Base-by-base conservation (phyloP, 2,329 filamentous ascomycete genomes). In the Claviceps paspali region DNA sequence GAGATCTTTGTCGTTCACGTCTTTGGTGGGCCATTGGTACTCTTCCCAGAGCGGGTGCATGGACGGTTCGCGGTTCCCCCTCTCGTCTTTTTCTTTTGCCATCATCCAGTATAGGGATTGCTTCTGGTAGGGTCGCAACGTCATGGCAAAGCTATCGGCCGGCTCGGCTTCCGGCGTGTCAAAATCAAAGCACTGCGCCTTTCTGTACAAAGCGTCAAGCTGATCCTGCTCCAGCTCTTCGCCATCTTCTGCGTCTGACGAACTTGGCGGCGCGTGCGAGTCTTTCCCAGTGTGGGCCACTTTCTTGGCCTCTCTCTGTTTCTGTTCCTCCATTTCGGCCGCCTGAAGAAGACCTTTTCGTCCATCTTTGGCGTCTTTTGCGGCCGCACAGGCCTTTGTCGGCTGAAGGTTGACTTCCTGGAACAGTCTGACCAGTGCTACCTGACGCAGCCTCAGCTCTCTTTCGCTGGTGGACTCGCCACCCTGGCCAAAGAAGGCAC, bases 1-100 rank as follows among this genome's bases (percentile, higher is more conserved):
- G 9, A 95, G 52, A 5, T 80, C 73, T 29, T 82, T 74, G 46
- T 91, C 87, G 46, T 96, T 82, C 27, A 82, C 78, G 57, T 98
- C 91, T 52, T 87, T 86, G 1, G 65, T 64, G 0, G 91, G 91
- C 86, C 87, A 98, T 2, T 63, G 56, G 49, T 98, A 98, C 53
- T 96, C 84, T 59, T 98, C 91, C 91, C 91, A 98, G 0, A 98
- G 59, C 1, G 91, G 91, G 57, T 98, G 87, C 84, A 98, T 94
- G 0, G 86, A 95, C 4, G 67, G 65, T 49, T 87, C 77, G 38
- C 76, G 74, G 27, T 76, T 70, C 9, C 74, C 70, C 46, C 76
- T 78, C 43, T 82, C 70, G 44, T 92, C 76, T 49, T 77, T 88
- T 55, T 98, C 91, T 54, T 96, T 96, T 4, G 78, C 71, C 44